Conservation (phyloP, 371 early-diverging fungal genomes). For the Coemansia sp. region DNA sequence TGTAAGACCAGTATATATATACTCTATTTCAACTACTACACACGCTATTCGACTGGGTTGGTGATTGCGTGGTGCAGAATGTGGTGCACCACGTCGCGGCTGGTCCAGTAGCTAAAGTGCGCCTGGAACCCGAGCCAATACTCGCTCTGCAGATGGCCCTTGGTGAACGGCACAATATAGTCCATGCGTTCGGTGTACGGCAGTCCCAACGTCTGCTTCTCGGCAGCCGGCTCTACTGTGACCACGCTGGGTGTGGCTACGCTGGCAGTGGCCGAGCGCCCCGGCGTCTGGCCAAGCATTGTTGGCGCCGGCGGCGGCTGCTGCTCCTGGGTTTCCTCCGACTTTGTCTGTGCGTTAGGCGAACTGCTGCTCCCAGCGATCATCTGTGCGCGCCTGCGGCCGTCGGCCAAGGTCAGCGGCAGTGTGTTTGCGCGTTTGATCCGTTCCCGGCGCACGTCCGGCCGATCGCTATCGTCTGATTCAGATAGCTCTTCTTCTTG, state of each 20-base stretch:
- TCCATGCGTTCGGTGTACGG: conserved; percentile 49
- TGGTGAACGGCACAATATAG: conserved; percentile 43
- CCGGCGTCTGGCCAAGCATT: not conserved
- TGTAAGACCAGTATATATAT: conserved; percentile 9
- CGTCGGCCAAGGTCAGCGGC: conserved; percentile 18
- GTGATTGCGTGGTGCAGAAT: conserved; percentile 34
- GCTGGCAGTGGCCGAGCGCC: not conserved
- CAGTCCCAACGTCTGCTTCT: conserved; percentile 5
- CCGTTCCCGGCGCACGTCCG: not conserved
- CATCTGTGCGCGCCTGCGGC: conserved; percentile 9
- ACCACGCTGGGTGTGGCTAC: not conserved
- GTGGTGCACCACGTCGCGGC: conserved; percentile 40
- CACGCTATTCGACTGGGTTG: too few species aligned
- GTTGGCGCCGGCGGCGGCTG: not conserved
- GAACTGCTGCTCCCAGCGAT: not conserved
- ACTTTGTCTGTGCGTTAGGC: not conserved
- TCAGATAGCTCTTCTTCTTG: not conserved
- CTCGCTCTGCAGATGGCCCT: conserved; percentile 45
- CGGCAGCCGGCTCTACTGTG: not conserved
- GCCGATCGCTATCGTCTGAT: not conserved
- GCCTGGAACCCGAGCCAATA: conserved; percentile 49
- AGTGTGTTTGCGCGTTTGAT: conserved; percentile 11
- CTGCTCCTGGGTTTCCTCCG: not conserved
- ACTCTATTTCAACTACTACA: not conserved
- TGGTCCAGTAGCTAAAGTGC: conserved; percentile 46